Conservation (phyloP, 257 asterid species). For the Primulina eburnea region DNA sequence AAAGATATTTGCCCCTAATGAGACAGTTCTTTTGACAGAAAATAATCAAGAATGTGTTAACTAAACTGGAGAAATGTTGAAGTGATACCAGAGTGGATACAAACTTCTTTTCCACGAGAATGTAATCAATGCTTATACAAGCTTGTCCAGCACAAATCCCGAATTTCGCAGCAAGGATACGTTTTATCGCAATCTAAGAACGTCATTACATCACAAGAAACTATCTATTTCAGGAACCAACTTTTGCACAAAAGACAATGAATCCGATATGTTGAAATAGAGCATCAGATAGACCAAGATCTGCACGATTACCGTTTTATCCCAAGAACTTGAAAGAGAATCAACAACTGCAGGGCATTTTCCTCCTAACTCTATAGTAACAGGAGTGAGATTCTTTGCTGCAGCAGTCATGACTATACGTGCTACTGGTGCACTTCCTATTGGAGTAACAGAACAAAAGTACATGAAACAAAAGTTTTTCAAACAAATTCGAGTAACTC, state of each 20-base stretch:
- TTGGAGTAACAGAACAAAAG: not conserved
- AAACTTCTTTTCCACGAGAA: constrained; percentile 55
- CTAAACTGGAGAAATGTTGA: not conserved
- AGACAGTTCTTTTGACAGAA: too few species aligned
- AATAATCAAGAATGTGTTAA: too few species aligned
- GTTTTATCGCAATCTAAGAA: constrained; percentile 54
- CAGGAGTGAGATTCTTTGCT: constrained; percentile 71
- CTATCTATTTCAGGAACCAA: not conserved
- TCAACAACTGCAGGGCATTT: constrained; percentile 82
- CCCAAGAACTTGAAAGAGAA: constrained; percentile 55
- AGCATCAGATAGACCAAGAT: not conserved
- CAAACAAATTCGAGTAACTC: too few species aligned
- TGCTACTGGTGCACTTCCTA: constrained; percentile 60
- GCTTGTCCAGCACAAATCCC: constrained; percentile 89
- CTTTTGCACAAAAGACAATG: too few species aligned
- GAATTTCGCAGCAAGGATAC: constrained; percentile 65
- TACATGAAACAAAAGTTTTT: too few species aligned
- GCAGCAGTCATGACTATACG: constrained; percentile 66
- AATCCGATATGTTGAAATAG: not conserved
- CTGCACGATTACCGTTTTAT: constrained; percentile 37
- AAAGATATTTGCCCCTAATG: not conserved
- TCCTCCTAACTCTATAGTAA: constrained; percentile 73
- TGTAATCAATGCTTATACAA: constrained; percentile 70
- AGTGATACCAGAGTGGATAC: constrained; percentile 48
- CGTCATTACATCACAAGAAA: not conserved